phyloP scores from a whole-genome alignment of 2,329 filamentous ascomycete genomes.

The Ascochyta koolunga region DNA sequence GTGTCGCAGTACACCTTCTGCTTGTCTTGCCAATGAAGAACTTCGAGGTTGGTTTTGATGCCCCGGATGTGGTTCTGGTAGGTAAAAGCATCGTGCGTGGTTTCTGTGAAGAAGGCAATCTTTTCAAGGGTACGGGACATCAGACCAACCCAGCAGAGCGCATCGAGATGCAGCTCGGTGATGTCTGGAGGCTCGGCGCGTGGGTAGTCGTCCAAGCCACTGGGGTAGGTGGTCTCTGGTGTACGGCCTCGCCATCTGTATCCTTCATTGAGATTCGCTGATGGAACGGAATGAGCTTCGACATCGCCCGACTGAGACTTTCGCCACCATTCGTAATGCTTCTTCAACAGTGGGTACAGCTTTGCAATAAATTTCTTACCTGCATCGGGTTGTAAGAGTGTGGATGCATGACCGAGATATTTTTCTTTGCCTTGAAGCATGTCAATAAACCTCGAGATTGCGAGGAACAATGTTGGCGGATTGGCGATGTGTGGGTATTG shows the following conservation, averaged over 20 bases:
- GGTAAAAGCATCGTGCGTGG: slow-evolving; percentile 72
- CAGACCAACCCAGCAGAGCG: slow-evolving; percentile 94
- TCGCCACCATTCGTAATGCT: slow-evolving; percentile 92
- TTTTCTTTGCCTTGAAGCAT: slow-evolving; percentile 38
- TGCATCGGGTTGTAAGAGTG: slow-evolving; percentile 66
- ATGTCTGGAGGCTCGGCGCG: slow-evolving; percentile 88
- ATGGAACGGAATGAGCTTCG: slow-evolving; percentile 32
- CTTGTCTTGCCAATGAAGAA: slow-evolving; percentile 87
- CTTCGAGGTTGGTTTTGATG: slow-evolving; percentile 81
- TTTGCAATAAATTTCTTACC: slow-evolving; percentile 73
- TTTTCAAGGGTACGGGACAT: slow-evolving; percentile 82
- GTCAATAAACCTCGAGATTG: slow-evolving; percentile 79
- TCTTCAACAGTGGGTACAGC: slow-evolving; percentile 84
- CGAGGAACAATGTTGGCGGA: slow-evolving; percentile 88
- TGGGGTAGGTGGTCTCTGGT: slow-evolving; percentile 80
- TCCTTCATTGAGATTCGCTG: slow-evolving; percentile 67
- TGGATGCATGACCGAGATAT: slow-evolving; percentile 61
- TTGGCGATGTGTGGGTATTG: slow-evolving; percentile 98
- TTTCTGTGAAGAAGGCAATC: slow-evolving; percentile 74
- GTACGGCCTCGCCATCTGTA: slow-evolving; percentile 93
- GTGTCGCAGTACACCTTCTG: slow-evolving; percentile 87
- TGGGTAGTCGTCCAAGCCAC: slow-evolving; percentile 92
- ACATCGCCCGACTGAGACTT: slow-evolving; percentile 82
- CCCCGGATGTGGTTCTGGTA: slow-evolving; percentile 72
- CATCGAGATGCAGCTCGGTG: slow-evolving; percentile 88